phyloP scores from a whole-genome alignment of 1,284 basidiomycete genomes.

The Cutaneotrichosporon spelunceum region DNA sequence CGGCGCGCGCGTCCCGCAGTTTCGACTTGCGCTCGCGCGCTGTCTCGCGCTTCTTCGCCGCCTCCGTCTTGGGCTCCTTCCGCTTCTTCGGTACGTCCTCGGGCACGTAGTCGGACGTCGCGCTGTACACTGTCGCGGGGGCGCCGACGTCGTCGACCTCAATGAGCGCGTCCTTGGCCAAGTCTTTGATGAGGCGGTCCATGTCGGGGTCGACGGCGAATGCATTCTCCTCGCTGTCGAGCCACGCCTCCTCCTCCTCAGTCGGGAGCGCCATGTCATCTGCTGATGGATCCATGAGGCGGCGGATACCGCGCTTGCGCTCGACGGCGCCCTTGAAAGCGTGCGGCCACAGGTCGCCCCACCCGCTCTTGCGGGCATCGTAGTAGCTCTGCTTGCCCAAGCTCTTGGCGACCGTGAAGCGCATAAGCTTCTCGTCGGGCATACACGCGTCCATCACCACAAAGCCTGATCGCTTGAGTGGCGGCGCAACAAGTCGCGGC shows the following conservation, averaged over 20 bases:
- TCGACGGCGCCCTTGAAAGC: slow-evolving; percentile 67
- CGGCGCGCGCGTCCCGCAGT: not conserved
- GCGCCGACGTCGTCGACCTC: not conserved
- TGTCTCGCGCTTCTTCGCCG: slow-evolving; percentile 3
- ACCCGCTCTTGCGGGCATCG: slow-evolving; percentile 85
- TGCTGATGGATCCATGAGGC: slow-evolving; percentile 24
- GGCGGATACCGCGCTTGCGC: slow-evolving; percentile 53
- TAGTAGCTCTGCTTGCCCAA: slow-evolving; percentile 93
- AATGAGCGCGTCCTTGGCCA: slow-evolving; percentile 1
- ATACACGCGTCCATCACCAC: slow-evolving; percentile 89
- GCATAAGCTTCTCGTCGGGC: slow-evolving; percentile 66
- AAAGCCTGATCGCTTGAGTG: slow-evolving; percentile 88
- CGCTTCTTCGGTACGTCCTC: not conserved
- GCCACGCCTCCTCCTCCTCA: slow-evolving; percentile 10
- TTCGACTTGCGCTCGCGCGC: slow-evolving; percentile 1
- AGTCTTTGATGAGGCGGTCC: slow-evolving; percentile 1
- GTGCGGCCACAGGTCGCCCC: slow-evolving; percentile 96
- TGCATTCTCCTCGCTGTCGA: not conserved
- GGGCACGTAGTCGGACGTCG: not conserved
- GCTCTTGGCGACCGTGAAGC: slow-evolving; percentile 83
- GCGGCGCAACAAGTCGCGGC: slow-evolving; percentile 87
- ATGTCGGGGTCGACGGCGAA: slow-evolving; percentile 1
- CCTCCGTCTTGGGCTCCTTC: not conserved
- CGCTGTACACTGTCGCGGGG: not conserved
- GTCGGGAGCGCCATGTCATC: slow-evolving; percentile 11